These are phyloP conservation scores for Gonapodya prolifera DNA, from an alignment of 192 early-diverging fungal genomes.

Conservation along the genomic window DNA sequence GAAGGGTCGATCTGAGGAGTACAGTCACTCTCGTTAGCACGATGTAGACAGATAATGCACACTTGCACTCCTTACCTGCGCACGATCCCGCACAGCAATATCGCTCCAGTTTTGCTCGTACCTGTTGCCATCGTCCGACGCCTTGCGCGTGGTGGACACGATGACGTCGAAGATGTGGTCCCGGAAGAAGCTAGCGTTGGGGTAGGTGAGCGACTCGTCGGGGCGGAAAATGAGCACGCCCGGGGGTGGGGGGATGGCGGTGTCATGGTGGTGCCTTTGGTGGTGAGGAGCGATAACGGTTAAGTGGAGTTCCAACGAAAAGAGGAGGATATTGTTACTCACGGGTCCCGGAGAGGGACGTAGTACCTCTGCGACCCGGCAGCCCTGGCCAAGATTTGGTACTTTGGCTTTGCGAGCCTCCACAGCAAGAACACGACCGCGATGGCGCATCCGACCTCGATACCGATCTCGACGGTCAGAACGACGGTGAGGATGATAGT, in stretches of 20 bases:
- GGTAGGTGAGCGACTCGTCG: slow-evolving; percentile 54
- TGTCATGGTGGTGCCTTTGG: neutral
- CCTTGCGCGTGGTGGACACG: slow-evolving; percentile 14
- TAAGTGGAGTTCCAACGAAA: slow-evolving; percentile 1
- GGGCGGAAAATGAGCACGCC: slow-evolving; percentile 61
- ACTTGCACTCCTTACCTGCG: neutral
- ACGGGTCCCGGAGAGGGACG: slow-evolving; percentile 16
- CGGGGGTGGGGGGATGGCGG: too few relatives aligned
- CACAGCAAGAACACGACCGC: slow-evolving; percentile 64
- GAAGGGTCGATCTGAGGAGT: neutral
- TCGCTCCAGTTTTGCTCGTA: neutral
- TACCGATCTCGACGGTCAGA: slow-evolving; percentile 59
- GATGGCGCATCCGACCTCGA: slow-evolving; percentile 62
- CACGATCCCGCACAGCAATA: neutral
- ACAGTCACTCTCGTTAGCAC: neutral
- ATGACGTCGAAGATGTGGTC: slow-evolving; percentile 19
- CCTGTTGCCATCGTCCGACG: slow-evolving; percentile 18
- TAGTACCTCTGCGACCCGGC: neutral
- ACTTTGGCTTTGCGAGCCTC: slow-evolving; percentile 60
- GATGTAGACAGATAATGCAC: neutral
- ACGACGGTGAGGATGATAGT: slow-evolving; percentile 49
- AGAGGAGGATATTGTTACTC: slow-evolving; percentile 13
- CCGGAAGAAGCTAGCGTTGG: slow-evolving; percentile 44
- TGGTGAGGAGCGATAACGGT: slow-evolving; percentile 17
- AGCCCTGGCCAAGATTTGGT: slow-evolving; percentile 24